phyloP scores from a whole-genome alignment of 805 yeast species.

The Yarrowia osloensis region DNA sequence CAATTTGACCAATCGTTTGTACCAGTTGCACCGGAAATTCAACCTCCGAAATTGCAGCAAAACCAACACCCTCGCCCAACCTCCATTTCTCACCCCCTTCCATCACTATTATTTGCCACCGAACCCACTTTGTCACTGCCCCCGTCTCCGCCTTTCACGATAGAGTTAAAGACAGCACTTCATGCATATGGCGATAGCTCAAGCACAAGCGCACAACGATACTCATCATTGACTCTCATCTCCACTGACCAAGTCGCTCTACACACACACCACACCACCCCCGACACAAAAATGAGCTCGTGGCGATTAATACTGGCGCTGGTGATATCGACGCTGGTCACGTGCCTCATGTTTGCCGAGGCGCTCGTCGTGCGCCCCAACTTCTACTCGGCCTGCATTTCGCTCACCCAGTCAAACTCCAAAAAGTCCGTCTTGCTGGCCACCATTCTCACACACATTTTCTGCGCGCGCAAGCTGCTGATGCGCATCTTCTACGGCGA shows the following conservation, averaged over 20 bases:
- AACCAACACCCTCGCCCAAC: no score
- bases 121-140: no score
- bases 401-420: constrained; percentile 53
- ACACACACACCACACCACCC: neutral
- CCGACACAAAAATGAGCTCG: neutral
- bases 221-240: neutral
- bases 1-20: no score
- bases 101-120: neutral
- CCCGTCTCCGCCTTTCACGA: neutral
- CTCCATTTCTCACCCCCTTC: no score
- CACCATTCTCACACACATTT: constrained; percentile 35
- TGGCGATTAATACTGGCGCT: constrained; percentile 23
- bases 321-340: constrained; percentile 39
- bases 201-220: no score
- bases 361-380: constrained; percentile 51
- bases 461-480: constrained; percentile 31
- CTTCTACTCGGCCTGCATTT: constrained; percentile 52
- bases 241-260: neutral
- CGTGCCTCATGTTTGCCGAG: constrained; percentile 44
- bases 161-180: constrained; percentile 19
- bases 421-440: constrained; percentile 49
- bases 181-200: neutral
- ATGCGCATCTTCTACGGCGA: constrained; percentile 59
- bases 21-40: no score
- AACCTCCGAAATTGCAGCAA: no score